A percentile compares a stretch with the other conserved stretches of the same genome.
phyloP scores from a whole-genome alignment of 2,329 filamentous ascomycete species.

The Neonectria sp. region DNA sequence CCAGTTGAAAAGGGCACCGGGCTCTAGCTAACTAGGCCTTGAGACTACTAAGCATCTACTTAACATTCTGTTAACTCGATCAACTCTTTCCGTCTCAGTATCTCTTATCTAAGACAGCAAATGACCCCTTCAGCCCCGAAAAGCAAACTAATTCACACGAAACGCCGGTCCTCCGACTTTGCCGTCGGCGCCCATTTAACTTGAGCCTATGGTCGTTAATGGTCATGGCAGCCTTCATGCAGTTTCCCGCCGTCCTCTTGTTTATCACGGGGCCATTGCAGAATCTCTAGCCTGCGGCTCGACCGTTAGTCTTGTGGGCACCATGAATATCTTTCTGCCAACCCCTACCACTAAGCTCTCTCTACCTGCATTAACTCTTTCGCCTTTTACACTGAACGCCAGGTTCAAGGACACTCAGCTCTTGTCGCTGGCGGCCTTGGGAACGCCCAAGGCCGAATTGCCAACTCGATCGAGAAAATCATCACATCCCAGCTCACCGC shows the following conservation, averaged over 20 bases:
- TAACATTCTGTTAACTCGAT: not conserved
- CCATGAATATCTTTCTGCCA: not conserved
- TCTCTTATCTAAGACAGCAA: too few relatives aligned
- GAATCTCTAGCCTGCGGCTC: not conserved
- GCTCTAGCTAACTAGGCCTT: not conserved
- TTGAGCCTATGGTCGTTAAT: not conserved
- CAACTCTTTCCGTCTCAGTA: not conserved
- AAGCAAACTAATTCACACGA: not conserved
- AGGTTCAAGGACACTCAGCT: not conserved
- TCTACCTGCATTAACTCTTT: not conserved
- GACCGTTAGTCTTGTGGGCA: not conserved
- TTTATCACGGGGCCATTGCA: not conserved
- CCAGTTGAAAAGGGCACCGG: not conserved
- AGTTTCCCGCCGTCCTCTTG: not conserved
- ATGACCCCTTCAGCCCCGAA: not conserved
- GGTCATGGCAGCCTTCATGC: not conserved
- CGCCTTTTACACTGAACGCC: not conserved
- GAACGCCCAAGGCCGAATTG: not conserved
- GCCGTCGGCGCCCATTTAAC: too few relatives aligned
- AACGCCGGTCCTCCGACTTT: not conserved
- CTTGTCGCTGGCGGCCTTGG: not conserved
- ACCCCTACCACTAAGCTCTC: not conserved
- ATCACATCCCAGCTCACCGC: not conserved
- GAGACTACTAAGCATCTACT: not conserved
- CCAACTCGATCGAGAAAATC: not conserved